A percentile compares a stretch with the other conserved stretches of the same genome.
These are phyloP conservation scores for Pelargonium australe DNA, from an alignment of 441 rosid genomes.

Conservation along the genomic window DNA sequence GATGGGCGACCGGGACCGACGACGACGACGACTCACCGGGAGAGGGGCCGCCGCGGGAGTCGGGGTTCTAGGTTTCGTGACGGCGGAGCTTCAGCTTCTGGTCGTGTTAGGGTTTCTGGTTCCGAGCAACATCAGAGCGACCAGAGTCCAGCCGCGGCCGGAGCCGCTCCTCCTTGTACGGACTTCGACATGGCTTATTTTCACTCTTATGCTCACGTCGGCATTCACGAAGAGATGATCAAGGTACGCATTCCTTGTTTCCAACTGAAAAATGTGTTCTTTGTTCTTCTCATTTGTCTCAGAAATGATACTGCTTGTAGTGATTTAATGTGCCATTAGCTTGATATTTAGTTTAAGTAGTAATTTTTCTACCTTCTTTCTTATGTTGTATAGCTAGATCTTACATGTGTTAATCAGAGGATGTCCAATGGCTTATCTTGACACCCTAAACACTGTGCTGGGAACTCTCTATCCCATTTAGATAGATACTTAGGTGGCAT, in stretches of 20 bases:
- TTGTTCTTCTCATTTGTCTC: not conserved
- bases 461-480: not conserved
- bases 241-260: conserved; percentile 39
- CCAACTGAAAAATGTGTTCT: not conserved
- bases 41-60: conserved; percentile 30
- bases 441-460: not conserved
- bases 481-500: too few relatives aligned
- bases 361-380: not conserved
- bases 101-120: conserved; percentile 26
- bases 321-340: too few relatives aligned
- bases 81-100: conserved; percentile 9
- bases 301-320: not conserved
- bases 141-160: conserved; percentile 21
- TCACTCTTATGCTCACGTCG: conserved; percentile 87
- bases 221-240: conserved; percentile 97
- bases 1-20: conserved; percentile 22
- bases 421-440: not conserved
- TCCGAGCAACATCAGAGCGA: conserved; percentile 22
- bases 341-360: too few relatives aligned
- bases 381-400: not conserved
- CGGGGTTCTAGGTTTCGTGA: conserved; percentile 26
- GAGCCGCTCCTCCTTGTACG: conserved; percentile 51
- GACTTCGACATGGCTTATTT: conserved; percentile 92
- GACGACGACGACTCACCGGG: conserved; percentile 24
- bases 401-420: not conserved